Conservation (phyloP, 805 yeast genomes). For the Yarrowia deformans region DNA sequence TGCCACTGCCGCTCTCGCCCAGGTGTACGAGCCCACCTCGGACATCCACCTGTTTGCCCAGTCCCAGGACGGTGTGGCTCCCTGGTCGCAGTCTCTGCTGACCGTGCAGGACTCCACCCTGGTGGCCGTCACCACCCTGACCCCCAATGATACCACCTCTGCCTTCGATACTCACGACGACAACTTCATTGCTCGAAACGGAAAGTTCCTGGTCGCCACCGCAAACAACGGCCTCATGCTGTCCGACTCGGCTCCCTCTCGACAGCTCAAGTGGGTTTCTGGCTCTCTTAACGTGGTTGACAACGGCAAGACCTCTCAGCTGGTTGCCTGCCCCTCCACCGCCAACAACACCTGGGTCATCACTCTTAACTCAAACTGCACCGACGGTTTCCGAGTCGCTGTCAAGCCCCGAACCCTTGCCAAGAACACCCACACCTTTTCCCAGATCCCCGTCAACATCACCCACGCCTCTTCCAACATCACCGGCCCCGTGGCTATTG, state of each 20-base stretch:
- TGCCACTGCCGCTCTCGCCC: constrained; percentile 34
- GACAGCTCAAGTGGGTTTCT: constrained; percentile 29
- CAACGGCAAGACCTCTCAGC: constrained; percentile 30
- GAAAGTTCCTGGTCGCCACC: constrained; percentile 19
- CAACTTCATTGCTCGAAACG: constrained; percentile 33
- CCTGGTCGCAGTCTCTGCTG: constrained; percentile 35
- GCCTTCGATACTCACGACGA: constrained; percentile 22
- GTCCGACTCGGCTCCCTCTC: constrained; percentile 1
- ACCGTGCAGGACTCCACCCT: constrained; percentile 34
- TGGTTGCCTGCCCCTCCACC: constrained; percentile 34
- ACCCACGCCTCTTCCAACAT: constrained; percentile 33
- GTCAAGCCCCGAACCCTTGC: constrained; percentile 34
- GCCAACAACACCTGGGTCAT: constrained; percentile 35
- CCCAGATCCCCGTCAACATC: constrained; percentile 37
- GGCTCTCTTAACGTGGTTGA: constrained; percentile 31
- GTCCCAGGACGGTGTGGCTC: constrained; percentile 31
- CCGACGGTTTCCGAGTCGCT: constrained; percentile 30
- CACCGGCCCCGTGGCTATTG: constrained; percentile 13
- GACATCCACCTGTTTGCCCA: constrained; percentile 33
- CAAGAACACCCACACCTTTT: constrained; percentile 20
- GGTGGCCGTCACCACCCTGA: constrained; percentile 31
- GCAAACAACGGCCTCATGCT: constrained; percentile 19
- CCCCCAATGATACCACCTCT: constrained; percentile 36
- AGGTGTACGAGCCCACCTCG: constrained; percentile 37
- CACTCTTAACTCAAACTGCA: constrained; percentile 28